Evolutionary conservation across 192 early-diverging fungal species (phyloP), one percentile per base, ranked within the genome.

Genomic region (Funneliformis geosporum): DNA sequence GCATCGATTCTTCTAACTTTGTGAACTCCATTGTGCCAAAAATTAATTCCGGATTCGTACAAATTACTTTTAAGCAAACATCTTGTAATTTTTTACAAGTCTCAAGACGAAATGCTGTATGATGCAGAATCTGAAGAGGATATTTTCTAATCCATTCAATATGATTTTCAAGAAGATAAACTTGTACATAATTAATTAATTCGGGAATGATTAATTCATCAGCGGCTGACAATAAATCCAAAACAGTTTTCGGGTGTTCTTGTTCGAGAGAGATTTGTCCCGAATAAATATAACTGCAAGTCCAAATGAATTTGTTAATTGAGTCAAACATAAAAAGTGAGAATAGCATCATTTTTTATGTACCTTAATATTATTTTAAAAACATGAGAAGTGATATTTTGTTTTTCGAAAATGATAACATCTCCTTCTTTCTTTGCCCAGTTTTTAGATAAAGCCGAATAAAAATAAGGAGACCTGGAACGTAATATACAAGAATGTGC

Each of bases 331-430:
- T 14, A 67, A 14, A 5, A 39, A 67, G 10, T 5, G 55, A 73
- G 12, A 59, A 25, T 50, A 18, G 11, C 18, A 43, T 16, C n/a
- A 39, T 33, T 33, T 60, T 40, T 8, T 60, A 33, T 33, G 38
- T 43, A 75, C 73, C 43, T 4, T 75, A 75, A 38, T 38, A 75
- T 60, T 23, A 39, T 59, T 42, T 59, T 18, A 75, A 75, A 75
- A 39, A 33, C n/a, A 9, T 75, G 8, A n/a, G 73, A 38, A 2
- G 73, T 40, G 8, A 75, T 75, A 21, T 55, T 60, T 23, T 25
- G 27, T 60, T 60, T 75, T 61, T 59, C 73, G n/a, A 75, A 60
- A 38, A 60, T 12, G 9, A 60, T 60, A 23, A 9, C 9, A 59
- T 61, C 42, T 38, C 33, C 59, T 23, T 60, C 73, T 18, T 33